These are phyloP conservation scores for Aspergillus sp. DNA, from an alignment of 2,329 filamentous ascomycete species.

Conservation along the genomic window DNA sequence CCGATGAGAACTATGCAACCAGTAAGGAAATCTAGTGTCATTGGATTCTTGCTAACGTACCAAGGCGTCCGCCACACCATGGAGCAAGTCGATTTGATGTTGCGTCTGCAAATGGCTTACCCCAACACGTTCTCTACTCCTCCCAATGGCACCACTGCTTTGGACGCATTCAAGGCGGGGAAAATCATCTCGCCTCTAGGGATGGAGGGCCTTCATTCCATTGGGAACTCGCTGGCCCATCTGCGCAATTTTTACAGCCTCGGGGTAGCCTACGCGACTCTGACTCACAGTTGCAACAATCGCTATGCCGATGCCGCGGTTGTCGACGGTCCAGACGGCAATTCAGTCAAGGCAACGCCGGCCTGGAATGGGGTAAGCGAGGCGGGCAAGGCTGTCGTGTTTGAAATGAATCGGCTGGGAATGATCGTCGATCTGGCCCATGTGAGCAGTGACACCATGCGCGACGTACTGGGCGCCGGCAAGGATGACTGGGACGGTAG, in stretches of 20 bases:
- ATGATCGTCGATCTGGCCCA: constrained; percentile 91
- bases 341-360: constrained; percentile 29
- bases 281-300: constrained; percentile 94
- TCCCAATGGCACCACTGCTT: constrained; percentile 51
- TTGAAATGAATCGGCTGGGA: constrained; percentile 88
- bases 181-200: constrained; percentile 69
- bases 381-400: constrained; percentile 58
- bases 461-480: constrained; percentile 61
- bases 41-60: not conserved
- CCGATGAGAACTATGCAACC: constrained; percentile 58
- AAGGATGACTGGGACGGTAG: constrained; percentile 59
- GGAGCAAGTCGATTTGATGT: constrained; percentile 29
- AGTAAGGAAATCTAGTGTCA: constrained; percentile 40
- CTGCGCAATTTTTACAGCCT: constrained; percentile 66
- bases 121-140: constrained; percentile 45
- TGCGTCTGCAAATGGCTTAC: constrained; percentile 25
- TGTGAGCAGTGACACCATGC: constrained; percentile 70
- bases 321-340: constrained; percentile 24
- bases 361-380: constrained; percentile 58
- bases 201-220: constrained; percentile 85
- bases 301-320: constrained; percentile 77
- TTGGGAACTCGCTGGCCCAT: constrained; percentile 63
- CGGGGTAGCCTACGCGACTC: constrained; percentile 76
- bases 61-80: constrained; percentile 24
- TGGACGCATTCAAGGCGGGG: constrained; percentile 50